Evolutionary conservation across 352 stramenopile species (phyloP).

Genomic region (Phytophthora foliorum): DNA sequence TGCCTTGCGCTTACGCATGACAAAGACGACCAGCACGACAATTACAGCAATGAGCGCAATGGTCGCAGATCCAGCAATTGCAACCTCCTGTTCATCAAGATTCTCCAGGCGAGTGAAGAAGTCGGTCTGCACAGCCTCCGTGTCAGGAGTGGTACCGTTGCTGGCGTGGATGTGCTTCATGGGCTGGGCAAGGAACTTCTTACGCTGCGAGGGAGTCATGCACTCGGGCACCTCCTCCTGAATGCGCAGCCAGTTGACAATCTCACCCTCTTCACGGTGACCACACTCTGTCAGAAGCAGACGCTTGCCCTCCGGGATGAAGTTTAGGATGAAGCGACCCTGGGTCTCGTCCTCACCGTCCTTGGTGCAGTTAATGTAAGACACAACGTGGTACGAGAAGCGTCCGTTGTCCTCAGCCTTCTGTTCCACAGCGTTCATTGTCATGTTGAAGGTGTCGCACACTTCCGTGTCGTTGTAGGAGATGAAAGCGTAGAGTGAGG

Average conservation of each 20-base stretch:
- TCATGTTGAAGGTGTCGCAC: slow-evolving; percentile 90
- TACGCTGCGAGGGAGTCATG: slow-evolving; percentile 83
- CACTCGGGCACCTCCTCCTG: slow-evolving; percentile 85
- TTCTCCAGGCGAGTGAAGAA: slow-evolving; percentile 76
- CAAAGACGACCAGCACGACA: slow-evolving; percentile 73
- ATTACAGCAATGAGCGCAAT: slow-evolving; percentile 74
- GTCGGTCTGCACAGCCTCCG: slow-evolving; percentile 63
- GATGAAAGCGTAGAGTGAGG: slow-evolving; percentile 88
- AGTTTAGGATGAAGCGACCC: slow-evolving; percentile 87
- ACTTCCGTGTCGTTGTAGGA: slow-evolving; percentile 86
- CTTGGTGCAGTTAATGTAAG: slow-evolving; percentile 90
- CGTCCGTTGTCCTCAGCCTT: slow-evolving; percentile 75
- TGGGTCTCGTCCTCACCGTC: slow-evolving; percentile 76
- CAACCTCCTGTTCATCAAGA: slow-evolving; percentile 72
- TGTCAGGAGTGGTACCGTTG: slow-evolving; percentile 61
- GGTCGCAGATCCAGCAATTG: slow-evolving; percentile 66
- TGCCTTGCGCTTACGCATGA: slow-evolving; percentile 82
- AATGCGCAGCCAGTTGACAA: slow-evolving; percentile 90
- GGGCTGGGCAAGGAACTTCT: slow-evolving; percentile 83
- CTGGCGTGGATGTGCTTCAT: slow-evolving; percentile 89
- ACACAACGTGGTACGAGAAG: slow-evolving; percentile 86
- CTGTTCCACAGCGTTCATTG: slow-evolving; percentile 86
- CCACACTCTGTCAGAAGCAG: slow-evolving; percentile 85
- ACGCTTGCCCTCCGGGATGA: slow-evolving; percentile 83
- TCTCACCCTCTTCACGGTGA: slow-evolving; percentile 85